Base-by-base conservation (phyloP, 1,284 basidiomycete genomes). In the Rhodotorula sp. region DNA sequence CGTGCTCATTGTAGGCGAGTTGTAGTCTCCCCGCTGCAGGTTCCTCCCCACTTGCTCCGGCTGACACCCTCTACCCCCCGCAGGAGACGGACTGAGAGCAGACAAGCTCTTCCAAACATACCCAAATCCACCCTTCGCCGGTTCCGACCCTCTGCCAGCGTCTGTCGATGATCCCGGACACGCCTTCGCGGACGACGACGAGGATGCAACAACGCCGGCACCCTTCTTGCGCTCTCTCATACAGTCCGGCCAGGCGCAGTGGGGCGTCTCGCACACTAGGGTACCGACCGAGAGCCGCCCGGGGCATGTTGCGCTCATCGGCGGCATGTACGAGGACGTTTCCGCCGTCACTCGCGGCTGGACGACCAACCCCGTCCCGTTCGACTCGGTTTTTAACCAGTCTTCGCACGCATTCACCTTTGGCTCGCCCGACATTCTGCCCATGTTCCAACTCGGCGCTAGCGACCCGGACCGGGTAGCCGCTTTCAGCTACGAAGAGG, bases 251-350 rank as follows among this genome's bases (percentile, higher is more conserved):
- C 58, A 78, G 60, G 92, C 92, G 19, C 88, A 88, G 1, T 94
- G 89, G 81, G 92, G 92, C 4, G 85, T 95, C 46, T 92, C 90
- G 17, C 92, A 94, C 79, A 95, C 93, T 0, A 85, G 88, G 58
- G 92, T 95, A 3, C 92, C 92, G 19, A 95, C 93, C 2, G 93
- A 95, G 78, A 91, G 89, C 81, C 84, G 93, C 41, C 92, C 92
- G 3, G 93, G 92, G 12, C 93, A 84, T 66, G 92, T 95, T 45
- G 92, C 92, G 44, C 86, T 95, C 71, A 93, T 95, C 76, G 93
- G 90, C 50, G 92, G 92, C 13, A 93, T 94, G 91, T 94, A 95
- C 80, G 93, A 95, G 81, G 92, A 95, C 77, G 91, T 93, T 9
- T 92, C 90, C 9, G 92, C 92, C 19, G 92, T 95, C 45, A 93